phyloP scores from a whole-genome alignment of 2,329 filamentous ascomycete species.

The Balansia obtecta region DNA sequence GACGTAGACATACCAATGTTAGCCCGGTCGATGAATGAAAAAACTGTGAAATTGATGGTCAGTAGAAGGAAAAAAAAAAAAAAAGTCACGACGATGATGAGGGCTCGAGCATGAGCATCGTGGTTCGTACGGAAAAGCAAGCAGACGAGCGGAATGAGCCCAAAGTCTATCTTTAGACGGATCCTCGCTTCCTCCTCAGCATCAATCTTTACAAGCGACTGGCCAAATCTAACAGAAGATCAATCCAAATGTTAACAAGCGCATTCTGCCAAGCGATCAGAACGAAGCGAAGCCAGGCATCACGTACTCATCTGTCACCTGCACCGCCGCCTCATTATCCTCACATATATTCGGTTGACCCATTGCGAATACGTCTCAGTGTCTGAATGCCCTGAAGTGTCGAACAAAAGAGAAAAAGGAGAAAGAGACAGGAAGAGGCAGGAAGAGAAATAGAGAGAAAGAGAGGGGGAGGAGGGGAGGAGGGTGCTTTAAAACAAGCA shows the following conservation, averaged over 20 bases:
- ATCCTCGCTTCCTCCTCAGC: constrained; percentile 41
- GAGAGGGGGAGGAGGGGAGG: too few relatives aligned
- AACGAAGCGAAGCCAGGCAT: neutral
- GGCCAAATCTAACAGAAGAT: constrained; percentile 27
- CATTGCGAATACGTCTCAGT: neutral
- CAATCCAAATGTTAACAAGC: too few relatives aligned
- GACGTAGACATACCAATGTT: constrained; percentile 42
- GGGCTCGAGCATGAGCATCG: neutral
- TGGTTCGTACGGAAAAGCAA: constrained; percentile 40
- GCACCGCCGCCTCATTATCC: neutral
- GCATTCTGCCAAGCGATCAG: neutral
- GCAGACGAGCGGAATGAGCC: constrained; percentile 50
- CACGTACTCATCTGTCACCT: neutral
- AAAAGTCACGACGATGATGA: neutral
- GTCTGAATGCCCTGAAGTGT: too few relatives aligned
- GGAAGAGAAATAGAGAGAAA: too few relatives aligned
- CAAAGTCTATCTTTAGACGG: constrained; percentile 50
- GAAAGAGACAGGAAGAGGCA: too few relatives aligned
- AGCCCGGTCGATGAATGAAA: constrained; percentile 48
- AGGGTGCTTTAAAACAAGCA: too few relatives aligned
- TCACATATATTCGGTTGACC: neutral
- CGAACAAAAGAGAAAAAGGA: neutral
- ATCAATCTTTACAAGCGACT: constrained; percentile 36
- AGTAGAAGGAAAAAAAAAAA: neutral
- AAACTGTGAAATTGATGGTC: constrained; percentile 4